Conservation (phyloP, 768 basidiomycete species). For the Lactarius quietus region DNA sequence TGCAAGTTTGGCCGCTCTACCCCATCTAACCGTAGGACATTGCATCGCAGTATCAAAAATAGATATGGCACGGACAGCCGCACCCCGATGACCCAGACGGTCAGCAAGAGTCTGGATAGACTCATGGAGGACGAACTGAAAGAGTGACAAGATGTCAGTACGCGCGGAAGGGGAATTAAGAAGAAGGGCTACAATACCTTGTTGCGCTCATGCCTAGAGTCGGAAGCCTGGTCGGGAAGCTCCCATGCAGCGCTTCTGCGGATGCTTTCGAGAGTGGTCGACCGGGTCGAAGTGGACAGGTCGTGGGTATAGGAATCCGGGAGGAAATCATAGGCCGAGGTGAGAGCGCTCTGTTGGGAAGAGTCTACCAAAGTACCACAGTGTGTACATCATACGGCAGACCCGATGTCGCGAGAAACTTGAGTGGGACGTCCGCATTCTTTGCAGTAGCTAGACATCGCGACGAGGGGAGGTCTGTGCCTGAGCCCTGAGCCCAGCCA, state of each 20-base stretch:
- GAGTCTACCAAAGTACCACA: constrained; percentile 72
- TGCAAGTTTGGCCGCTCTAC: no score
- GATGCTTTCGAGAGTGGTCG: constrained; percentile 43
- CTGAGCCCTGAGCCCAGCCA: no score
- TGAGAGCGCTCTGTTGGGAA: no score
- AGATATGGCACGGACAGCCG: constrained; percentile 59
- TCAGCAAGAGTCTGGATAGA: constrained; percentile 60
- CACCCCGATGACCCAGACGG: constrained; percentile 55
- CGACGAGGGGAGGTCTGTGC: no score
- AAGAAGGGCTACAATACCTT: constrained; percentile 41
- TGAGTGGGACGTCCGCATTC: constrained; percentile 24
- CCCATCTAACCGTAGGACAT: constrained; percentile 61
- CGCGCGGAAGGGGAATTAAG: constrained; percentile 7
- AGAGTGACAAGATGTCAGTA: neutral
- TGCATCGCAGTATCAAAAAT: constrained; percentile 68
- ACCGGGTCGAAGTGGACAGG: constrained; percentile 28
- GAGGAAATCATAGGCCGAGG: constrained; percentile 39
- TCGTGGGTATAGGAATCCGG: constrained; percentile 35
- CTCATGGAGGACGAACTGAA: constrained; percentile 56
- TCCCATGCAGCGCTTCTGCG: constrained; percentile 54
- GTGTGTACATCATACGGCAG: constrained; percentile 55
- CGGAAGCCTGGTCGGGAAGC: constrained; percentile 62
- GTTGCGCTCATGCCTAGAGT: constrained; percentile 62
- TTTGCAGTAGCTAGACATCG: constrained; percentile 17
- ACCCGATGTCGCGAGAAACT: constrained; percentile 23